Evolutionary conservation across 106 monocot species (phyloP), one percentile per base, ranked within the genome.

Genomic region (Apostasia shenzhenica): DNA sequence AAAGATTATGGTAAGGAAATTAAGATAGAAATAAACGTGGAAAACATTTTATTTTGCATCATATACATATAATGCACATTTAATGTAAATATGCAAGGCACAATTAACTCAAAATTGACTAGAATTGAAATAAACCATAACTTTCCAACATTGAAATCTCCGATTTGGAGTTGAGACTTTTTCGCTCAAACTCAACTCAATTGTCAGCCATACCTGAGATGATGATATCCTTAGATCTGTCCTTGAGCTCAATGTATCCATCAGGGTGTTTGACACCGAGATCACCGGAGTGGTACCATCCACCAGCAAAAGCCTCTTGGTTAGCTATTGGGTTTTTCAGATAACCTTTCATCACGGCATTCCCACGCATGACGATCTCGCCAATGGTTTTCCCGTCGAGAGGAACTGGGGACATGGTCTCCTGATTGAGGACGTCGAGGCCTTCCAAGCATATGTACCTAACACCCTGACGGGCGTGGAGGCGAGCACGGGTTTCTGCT

Each of bases 261-360:
- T 90, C 90, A 0, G 76, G 48, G 70, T 90, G 86, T 78, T 81
- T 83, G 47, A 90, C 90, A 3, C 90, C 90, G 2, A 90, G 46
- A 76, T 90, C 90, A 0, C 90, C 90, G 7, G 90, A 79, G 62
- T 90, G 90, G 69, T 80, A 90, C 90, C 90, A 90, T n/a, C 90
- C 90, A 9, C 81, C 67, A 1, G 67, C 75, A 52, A 90, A 90
- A 26, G 90, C 86, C 55, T 86, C 90, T 14, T 59, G 37, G 43
- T 86, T 90, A 0, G 85, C 90, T 42, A 79, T 73, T 0, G 86
- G 90, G 49, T 90, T 90, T 14, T 78, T 90, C 5, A 90, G 61
- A 67, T 90, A 90, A 6, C 90, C 90, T 71, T 90, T 90, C 90
- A 90, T 90, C 57, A 90, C 83, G 1, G 60, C 10, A 48, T 86